Evolutionary conservation across 345 rosid genomes (phyloP), one percentile per base, ranked within the genome.

Genomic region (Eucalyptus cloeziana): DNA sequence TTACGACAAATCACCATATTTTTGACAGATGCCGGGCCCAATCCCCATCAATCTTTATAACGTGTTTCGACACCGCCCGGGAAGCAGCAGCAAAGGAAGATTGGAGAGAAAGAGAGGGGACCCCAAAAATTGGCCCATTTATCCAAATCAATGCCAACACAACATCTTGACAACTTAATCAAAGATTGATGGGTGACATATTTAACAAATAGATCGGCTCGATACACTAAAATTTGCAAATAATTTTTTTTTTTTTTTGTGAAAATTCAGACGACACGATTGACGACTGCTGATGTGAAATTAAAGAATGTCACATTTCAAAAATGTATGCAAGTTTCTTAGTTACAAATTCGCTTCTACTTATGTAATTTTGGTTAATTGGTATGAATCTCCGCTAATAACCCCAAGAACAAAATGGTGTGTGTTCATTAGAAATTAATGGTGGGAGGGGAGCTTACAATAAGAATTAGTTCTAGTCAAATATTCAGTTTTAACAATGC

Each of bases 311-410:
- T 64, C 37, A 0, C 1, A 0, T 64, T 14, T n/a, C 2, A 8
- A 6, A 64, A 64, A 64, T 16, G 19, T 0, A 0, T 4, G 7
- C 5, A 0, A 30, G 19, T 7, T 64, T 64, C 5, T 64, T 14
- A 1, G 0, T 7, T 64, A 31, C 76, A 13, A 64, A n/a, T n/a
- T 64, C 1, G 5, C 0, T 15, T 64, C 2, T 16, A 0, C 40
- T n/a, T 15, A 64, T n/a, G 10, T n/a, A 64, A 64, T 64, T 64
- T 64, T 7, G 2, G 76, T 7, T n/a, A 64, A n/a, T 56, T 6
- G 16, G 4, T 27, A n/a, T 64, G 21, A 64, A n/a, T 14, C 1
- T 64, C 2, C 7, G 2, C 40, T 64, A 4, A 64, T 64, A 64
- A 64, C 10, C 76, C 21, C 15, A 13, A n/a, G 37, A 64, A 8